Conservation (phyloP, 1,284 basidiomycete genomes). For the Leucoagaricus sp. region DNA sequence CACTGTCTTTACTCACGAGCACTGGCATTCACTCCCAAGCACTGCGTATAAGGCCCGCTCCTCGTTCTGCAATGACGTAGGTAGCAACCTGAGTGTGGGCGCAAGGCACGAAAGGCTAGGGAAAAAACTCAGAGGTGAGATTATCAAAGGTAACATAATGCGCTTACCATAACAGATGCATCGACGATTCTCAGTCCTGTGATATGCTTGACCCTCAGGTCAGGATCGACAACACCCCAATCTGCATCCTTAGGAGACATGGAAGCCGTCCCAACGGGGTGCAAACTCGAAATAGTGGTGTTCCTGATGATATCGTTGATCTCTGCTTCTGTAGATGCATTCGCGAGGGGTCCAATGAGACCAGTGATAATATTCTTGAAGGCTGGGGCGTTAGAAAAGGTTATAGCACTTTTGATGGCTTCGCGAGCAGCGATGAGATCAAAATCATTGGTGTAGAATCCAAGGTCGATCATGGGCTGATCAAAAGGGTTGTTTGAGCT, state of each 20-base stretch:
- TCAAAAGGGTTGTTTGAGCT: constrained; percentile 32
- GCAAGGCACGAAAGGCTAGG: constrained; percentile 11
- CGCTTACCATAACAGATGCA: constrained; percentile 34
- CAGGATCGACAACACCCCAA: constrained; percentile 35
- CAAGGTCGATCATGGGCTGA: constrained; percentile 36
- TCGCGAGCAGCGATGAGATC: constrained; percentile 17
- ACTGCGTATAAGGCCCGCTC: constrained; percentile 9
- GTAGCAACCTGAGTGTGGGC: constrained; percentile 10
- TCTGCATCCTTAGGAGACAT: constrained; percentile 28
- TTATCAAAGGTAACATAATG: neutral
- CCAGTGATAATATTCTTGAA: constrained; percentile 32
- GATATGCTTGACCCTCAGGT: constrained; percentile 40
- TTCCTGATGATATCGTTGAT: constrained; percentile 25
- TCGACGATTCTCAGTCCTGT: constrained; percentile 41
- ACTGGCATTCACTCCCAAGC: constrained; percentile 5
- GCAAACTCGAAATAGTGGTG: constrained; percentile 15
- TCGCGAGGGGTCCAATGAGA: constrained; percentile 13
- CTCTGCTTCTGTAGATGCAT: constrained; percentile 17
- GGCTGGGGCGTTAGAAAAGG: constrained; percentile 29
- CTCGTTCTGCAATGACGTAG: constrained; percentile 15
- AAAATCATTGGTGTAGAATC: constrained; percentile 17
- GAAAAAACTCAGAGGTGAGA: neutral
- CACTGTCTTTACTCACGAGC: too few species aligned
- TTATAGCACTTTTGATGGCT: constrained; percentile 23
- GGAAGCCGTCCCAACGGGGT: constrained; percentile 29